phyloP scores from a whole-genome alignment of 495 filamentous ascomycete genomes.

The Tirmania nivea region DNA sequence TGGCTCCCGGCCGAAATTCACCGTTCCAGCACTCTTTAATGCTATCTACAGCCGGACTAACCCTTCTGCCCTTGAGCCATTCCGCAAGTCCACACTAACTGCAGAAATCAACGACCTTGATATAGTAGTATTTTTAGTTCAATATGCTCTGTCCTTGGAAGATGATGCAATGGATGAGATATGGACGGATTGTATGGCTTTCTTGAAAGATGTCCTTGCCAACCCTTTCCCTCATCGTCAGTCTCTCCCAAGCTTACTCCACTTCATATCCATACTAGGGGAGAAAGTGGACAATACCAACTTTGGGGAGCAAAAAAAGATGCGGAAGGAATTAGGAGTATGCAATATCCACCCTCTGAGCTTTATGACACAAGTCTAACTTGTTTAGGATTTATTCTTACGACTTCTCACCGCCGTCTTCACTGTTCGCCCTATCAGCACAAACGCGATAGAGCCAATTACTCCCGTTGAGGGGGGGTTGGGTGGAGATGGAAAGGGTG shows the following conservation, averaged over 20 bases:
- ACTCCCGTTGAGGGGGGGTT: slow-evolving; percentile 1
- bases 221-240: slow-evolving; percentile 93
- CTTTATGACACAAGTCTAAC: not conserved
- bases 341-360: slow-evolving; percentile 19
- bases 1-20: slow-evolving; percentile 73
- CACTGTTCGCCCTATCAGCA: slow-evolving; percentile 46
- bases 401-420: slow-evolving; percentile 77
- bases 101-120: slow-evolving; percentile 62
- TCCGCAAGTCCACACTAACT: slow-evolving; percentile 66
- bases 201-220: slow-evolving; percentile 68
- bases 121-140: slow-evolving; percentile 66
- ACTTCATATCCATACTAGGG: slow-evolving; percentile 73
- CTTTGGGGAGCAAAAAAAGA: slow-evolving; percentile 84
- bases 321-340: slow-evolving; percentile 82
- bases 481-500: slow-evolving; percentile 17
- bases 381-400: slow-evolving; percentile 57
- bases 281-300: slow-evolving; percentile 94
- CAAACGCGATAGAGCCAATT: slow-evolving; percentile 17
- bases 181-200: slow-evolving; percentile 83
- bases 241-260: slow-evolving; percentile 64
- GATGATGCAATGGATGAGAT: slow-evolving; percentile 99
- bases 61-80: slow-evolving; percentile 52
- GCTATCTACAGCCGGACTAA: slow-evolving; percentile 88
- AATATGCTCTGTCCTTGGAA: slow-evolving; percentile 72
- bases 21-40: slow-evolving; percentile 91